Percentiles rank a stretch among this genome's conserved stretches.
Evolutionary conservation across 2,329 filamentous ascomycete genomes (phyloP).

Genomic region (Talaromyces verruculosus): DNA sequence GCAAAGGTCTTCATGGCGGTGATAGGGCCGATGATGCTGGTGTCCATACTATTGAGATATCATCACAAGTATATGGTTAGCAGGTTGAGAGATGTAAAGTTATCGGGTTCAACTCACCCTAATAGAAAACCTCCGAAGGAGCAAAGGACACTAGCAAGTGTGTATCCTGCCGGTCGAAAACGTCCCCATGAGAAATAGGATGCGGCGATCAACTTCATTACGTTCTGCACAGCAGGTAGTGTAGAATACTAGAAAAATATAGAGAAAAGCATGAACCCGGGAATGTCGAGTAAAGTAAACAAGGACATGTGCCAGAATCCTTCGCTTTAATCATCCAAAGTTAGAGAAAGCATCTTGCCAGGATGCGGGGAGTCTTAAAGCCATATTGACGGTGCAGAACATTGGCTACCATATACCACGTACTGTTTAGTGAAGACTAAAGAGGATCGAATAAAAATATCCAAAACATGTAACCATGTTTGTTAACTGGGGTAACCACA

Average conservation of each 20-base stretch:
- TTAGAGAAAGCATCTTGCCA: not conserved
- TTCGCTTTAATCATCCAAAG: not conserved
- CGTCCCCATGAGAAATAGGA: not conserved
- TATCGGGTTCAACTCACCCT: not conserved
- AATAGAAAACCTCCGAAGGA: not conserved
- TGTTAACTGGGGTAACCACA: not conserved
- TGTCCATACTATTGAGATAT: conserved; percentile 35
- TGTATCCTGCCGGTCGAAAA: not conserved
- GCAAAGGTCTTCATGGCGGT: conserved; percentile 58
- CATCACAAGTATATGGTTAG: not conserved
- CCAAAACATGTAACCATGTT: not conserved
- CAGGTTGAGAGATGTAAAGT: not conserved
- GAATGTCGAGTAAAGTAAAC: not conserved
- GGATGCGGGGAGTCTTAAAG: not conserved
- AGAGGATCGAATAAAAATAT: not conserved
- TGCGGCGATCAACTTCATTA: not conserved
- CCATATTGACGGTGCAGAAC: not conserved
- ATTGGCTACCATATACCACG: not conserved
- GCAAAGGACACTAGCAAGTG: not conserved
- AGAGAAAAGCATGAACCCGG: not conserved
- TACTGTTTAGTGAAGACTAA: not conserved
- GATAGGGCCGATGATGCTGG: conserved; percentile 59
- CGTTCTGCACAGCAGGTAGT: not conserved
- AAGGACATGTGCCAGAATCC: not conserved
- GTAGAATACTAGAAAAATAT: not conserved